phyloP scores from a whole-genome alignment of 345 rosid genomes.

The Turnera subulata region DNA sequence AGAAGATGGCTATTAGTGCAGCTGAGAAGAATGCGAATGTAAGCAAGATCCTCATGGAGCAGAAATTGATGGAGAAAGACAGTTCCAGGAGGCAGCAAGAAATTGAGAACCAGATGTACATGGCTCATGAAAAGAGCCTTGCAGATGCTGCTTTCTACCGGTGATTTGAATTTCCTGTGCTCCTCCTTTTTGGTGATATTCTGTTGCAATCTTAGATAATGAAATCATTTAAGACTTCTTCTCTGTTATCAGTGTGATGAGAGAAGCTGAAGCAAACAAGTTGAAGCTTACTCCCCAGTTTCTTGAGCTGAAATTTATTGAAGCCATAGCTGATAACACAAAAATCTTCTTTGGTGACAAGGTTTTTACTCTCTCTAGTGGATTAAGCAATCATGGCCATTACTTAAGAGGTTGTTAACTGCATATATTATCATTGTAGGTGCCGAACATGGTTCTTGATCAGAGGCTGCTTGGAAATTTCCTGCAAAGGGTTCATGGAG shows the following conservation, averaged over 20 bases:
- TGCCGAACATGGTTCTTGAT: constrained; percentile 80
- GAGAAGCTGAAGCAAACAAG: constrained; percentile 91
- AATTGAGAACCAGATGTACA: constrained; percentile 76
- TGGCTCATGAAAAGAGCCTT: constrained; percentile 71
- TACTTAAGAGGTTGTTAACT: not conserved
- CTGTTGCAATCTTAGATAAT: not conserved
- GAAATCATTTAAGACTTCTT: constrained; percentile 9
- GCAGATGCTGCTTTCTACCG: constrained; percentile 86
- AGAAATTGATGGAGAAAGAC: constrained; percentile 83
- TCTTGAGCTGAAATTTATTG: constrained; percentile 85
- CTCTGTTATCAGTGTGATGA: constrained; percentile 42
- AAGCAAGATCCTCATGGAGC: constrained; percentile 82
- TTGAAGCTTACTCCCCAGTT: constrained; percentile 83
- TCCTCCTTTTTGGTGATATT: not conserved
- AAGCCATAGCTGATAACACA: constrained; percentile 78
- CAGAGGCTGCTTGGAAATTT: constrained; percentile 86
- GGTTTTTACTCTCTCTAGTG: constrained; percentile 30
- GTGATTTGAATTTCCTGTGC: constrained; percentile 28
- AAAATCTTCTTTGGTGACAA: constrained; percentile 89
- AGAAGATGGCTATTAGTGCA: constrained; percentile 89
- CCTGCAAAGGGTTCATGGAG: constrained; percentile 34
- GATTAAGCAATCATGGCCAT: no score
- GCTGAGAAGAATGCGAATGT: constrained; percentile 84
- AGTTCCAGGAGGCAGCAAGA: constrained; percentile 71
- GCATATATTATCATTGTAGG: constrained; percentile 30